Conservation (phyloP, 1,284 basidiomycete genomes). For the Heterobasidion annosum region DNA sequence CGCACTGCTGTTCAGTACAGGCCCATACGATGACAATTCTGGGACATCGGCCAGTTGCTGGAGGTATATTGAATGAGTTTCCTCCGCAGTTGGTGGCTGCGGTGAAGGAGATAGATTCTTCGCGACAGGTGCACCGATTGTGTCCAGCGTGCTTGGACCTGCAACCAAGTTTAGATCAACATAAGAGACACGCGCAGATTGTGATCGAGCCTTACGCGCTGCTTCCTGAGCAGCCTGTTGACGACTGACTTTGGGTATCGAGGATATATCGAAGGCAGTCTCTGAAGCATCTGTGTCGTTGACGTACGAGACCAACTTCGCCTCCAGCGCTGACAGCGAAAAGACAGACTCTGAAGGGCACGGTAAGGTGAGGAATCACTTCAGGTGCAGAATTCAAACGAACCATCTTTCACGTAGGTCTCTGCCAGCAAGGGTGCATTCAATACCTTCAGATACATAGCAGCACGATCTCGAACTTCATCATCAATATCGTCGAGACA, state of each 20-base stretch:
- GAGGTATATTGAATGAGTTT: slow-evolving; percentile 81
- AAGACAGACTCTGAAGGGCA: slow-evolving; percentile 73
- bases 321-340: slow-evolving; percentile 80
- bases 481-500: slow-evolving; percentile 99
- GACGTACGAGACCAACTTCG: slow-evolving; percentile 84
- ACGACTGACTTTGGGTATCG: slow-evolving; percentile 86
- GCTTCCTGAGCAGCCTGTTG: slow-evolving; percentile 82
- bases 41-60: slow-evolving; percentile 82
- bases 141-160: slow-evolving; percentile 82
- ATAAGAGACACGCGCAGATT: slow-evolving; percentile 1
- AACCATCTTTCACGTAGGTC: slow-evolving; percentile 87
- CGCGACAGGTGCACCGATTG: slow-evolving; percentile 61
- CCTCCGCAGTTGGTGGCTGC: slow-evolving; percentile 66
- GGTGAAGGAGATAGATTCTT: slow-evolving; percentile 55
- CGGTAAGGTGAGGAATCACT: not conserved
- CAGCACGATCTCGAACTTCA: slow-evolving; percentile 96
- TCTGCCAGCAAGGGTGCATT: slow-evolving; percentile 76
- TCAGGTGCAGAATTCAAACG: slow-evolving; percentile 12
- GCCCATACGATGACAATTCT: slow-evolving; percentile 81
- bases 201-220: slow-evolving; percentile 49
- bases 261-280: slow-evolving; percentile 71
- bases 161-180: slow-evolving; percentile 7
- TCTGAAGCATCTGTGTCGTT: slow-evolving; percentile 65
- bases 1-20: slow-evolving; percentile 80
- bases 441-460: slow-evolving; percentile 86